Percentiles rank a stretch among this genome's conserved stretches.
These are phyloP conservation scores for Arthroderma sp. DNA, from an alignment of 2,329 filamentous ascomycete genomes.

Conservation along the genomic window DNA sequence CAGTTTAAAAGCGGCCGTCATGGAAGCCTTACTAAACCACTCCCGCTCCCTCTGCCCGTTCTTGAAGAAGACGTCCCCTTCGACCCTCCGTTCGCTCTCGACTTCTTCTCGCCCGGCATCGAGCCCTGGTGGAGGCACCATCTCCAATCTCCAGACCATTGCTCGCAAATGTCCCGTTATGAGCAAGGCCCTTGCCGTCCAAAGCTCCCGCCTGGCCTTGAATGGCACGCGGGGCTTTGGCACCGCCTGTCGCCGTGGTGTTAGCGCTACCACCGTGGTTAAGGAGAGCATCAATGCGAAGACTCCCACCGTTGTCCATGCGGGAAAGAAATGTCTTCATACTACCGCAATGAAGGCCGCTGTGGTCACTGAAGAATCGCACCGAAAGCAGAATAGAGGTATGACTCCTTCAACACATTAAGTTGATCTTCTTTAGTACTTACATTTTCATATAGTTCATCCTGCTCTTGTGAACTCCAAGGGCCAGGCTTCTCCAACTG, in stretches of 20 bases:
- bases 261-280: background rate
- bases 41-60: slow-evolving; percentile 97
- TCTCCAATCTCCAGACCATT: slow-evolving; percentile 91
- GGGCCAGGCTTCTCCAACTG: background rate
- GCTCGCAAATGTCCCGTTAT: slow-evolving; percentile 95
- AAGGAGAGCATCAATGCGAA: slow-evolving; percentile 12
- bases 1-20: slow-evolving; percentile 25
- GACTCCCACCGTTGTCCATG: slow-evolving; percentile 36
- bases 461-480: slow-evolving; percentile 5
- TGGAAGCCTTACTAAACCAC: slow-evolving; percentile 92
- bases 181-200: slow-evolving; percentile 91
- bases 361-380: slow-evolving; percentile 50
- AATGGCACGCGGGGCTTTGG: slow-evolving; percentile 25
- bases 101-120: slow-evolving; percentile 47
- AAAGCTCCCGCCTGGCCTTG: slow-evolving; percentile 37
- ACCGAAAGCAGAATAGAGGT: slow-evolving; percentile 40
- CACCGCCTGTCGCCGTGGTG: slow-evolving; percentile 17
- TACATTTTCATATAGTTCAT: slow-evolving; percentile 3
- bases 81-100: slow-evolving; percentile 78
- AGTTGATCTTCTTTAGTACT: background rate
- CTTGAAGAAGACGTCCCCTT: slow-evolving; percentile 83
- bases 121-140: slow-evolving; percentile 68
- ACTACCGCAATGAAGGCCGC: slow-evolving; percentile 67
- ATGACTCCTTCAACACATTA: slow-evolving; percentile 10
- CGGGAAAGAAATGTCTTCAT: slow-evolving; percentile 62